Evolutionary conservation across 2,329 filamentous ascomycete genomes (phyloP), one percentile per base, ranked within the genome.

Genomic region (Trematosphaeria pertusa): DNA sequence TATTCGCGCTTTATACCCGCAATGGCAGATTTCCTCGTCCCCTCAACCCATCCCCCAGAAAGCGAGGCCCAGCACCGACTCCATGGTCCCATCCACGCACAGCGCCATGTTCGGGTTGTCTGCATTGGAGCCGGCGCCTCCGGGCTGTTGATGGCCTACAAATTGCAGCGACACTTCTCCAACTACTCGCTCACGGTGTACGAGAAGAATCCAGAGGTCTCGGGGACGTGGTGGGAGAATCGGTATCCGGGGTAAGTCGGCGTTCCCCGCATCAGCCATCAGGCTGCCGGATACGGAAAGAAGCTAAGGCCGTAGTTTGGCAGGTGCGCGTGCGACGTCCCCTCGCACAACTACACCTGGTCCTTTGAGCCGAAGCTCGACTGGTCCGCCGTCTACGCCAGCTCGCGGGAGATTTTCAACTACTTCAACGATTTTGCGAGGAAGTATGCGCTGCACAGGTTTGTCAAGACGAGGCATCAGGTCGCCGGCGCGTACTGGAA

Each of bases 141-240:
- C 3, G 78, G 78, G 1, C 64, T 81, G 1, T 56, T 73, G 28
- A 64, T 79, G 55, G 77, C 77, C 12, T 79, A 79, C 68, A 80
- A 80, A 59, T 61, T 80, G 6, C 72, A 73, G 47, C 68, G 67
- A 21, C 70, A 73, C 24, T 77, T 81, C 43, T 56, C 58, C 9
- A 75, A 78, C 48, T 77, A 72, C 59, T 67, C 55, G 9, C 60
- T 71, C 41, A 62, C 62, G 8, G 61, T 80, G 3, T 81, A 77
- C 48, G 78, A 81, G 54, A 80, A 80, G 61, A 80, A 80, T 48
- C 42, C 64, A 1, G 73, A 74, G 32, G 63, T 80, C 1, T 69
- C 71, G 2, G 79, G 79, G 4, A 81, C 79, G 3, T 82, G 79
- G 79, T 78, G 64, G 32, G 79, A 81, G 58, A 82, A 82, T 59